Evolutionary conservation across 352 stramenopile genomes (phyloP), one percentile per base, ranked within the genome.

Genomic region (Phytophthora constricta): DNA sequence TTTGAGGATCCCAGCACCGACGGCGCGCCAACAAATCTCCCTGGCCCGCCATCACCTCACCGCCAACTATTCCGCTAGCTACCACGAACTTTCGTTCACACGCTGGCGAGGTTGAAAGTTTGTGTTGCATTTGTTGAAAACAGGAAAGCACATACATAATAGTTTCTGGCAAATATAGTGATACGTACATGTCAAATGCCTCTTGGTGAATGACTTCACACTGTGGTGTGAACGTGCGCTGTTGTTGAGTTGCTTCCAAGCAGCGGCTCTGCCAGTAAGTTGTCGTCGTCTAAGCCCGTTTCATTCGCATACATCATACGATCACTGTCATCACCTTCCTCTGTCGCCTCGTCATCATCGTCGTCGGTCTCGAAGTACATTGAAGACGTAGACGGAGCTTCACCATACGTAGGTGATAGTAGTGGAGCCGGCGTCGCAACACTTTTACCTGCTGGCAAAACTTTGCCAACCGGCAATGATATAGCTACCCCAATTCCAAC

Each of bases 361-460:
- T 79, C 68, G 42, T 90, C 81, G 0, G 82, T 84, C 52, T 84
- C 72, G 51, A 82, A 77, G 64, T 74, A 70, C 74, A 74, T 87
- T 22, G 72, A 85, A 0, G 66, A 78, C 27, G 69, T 20, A 43
- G 47, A 80, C 14, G 61, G 76, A 17, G 55, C 68, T 39, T 68
- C 63, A 2, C 57, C 87, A 61, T 81, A 84, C 49, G 67, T 77
- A 16, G 72, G 76, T 8, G 76, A 79, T 45, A 81, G 65, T n/a
- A 84, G 70, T 20, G 64, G 75, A 49, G 74, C 60, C 13, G 66
- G 41, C 19, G 17, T 22, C 19, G 56, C 56, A 5, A 62, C 37
- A 8, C 16, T 56, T 58, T 72, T 72, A 22, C 58, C 37, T 42
- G 46, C 28, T 10, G 41, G 28, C 14, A 39, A 59, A 58, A 51